phyloP scores from a whole-genome alignment of 2,329 filamentous ascomycete species.

The Curvularia sp. region DNA sequence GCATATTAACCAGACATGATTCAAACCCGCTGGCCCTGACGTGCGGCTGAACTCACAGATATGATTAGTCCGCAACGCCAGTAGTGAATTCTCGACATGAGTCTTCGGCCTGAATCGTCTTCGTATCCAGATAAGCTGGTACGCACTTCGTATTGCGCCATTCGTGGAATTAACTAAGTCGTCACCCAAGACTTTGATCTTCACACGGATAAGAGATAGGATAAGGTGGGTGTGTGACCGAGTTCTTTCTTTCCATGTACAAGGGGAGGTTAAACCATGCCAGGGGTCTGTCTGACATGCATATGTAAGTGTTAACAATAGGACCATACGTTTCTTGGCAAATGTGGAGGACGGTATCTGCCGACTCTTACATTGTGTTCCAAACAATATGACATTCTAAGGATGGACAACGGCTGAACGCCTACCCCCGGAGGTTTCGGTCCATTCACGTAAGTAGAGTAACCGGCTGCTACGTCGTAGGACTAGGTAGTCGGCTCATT shows the following conservation, averaged over 20 bases:
- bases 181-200: not conserved
- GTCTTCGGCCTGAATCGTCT: not conserved
- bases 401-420: not conserved
- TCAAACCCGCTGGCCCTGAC: not conserved
- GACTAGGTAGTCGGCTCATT: not conserved
- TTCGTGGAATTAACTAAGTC: not conserved
- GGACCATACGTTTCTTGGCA: not conserved
- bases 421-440: not conserved
- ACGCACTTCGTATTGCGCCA: not conserved
- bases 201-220: not conserved
- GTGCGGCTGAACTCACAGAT: not conserved
- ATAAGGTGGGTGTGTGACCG: not conserved
- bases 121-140: not conserved
- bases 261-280: too few species aligned
- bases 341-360: not conserved
- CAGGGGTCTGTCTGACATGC: not conserved
- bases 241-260: not conserved
- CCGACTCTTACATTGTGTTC: not conserved
- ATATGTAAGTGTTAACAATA: not conserved
- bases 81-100: not conserved
- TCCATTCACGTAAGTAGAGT: not conserved
- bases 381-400: not conserved
- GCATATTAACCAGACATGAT: not conserved
- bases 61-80: not conserved
- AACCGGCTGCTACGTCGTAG: not conserved